A percentile compares a stretch with the other conserved stretches of the same genome.
Evolutionary conservation across 495 filamentous ascomycete genomes (phyloP).

Genomic region (Trichoderma reesei): DNA sequence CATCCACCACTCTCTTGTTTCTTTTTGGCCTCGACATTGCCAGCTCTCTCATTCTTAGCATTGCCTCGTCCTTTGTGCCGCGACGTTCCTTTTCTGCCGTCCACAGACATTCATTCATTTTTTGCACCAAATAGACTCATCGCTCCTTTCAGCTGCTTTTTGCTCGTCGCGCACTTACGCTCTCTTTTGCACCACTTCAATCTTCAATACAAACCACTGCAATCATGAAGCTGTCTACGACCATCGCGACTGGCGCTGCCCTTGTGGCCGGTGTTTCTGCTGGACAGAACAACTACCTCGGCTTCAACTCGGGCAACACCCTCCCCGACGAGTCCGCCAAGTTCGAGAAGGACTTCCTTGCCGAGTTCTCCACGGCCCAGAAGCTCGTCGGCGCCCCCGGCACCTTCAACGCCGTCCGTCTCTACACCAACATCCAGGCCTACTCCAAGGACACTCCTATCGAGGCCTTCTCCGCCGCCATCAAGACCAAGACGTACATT

Average conservation of each 20-base stretch:
- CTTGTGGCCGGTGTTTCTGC: constrained; percentile 16
- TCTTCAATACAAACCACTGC: neutral
- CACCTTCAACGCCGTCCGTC: constrained; percentile 28
- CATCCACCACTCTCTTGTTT: neutral
- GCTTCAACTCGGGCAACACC: constrained; percentile 31
- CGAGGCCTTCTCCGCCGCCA: constrained; percentile 43
- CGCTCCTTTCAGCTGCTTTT: neutral
- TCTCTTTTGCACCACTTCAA: neutral
- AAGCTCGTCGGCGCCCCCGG: constrained; percentile 24
- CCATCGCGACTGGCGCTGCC: constrained; percentile 9
- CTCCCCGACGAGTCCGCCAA: constrained; percentile 30
- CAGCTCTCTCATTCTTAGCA: too few species aligned
- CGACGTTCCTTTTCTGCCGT: neutral
- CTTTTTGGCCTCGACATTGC: neutral
- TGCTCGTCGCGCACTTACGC: neutral
- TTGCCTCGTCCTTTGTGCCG: neutral
- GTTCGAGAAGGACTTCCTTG: constrained; percentile 1
- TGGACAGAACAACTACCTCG: constrained; percentile 19
- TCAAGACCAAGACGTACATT: constrained; percentile 38
- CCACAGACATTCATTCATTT: neutral
- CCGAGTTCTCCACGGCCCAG: constrained; percentile 20
- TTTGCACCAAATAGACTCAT: constrained; percentile 1
- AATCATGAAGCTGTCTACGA: constrained; percentile 8
- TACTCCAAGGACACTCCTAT: constrained; percentile 36
- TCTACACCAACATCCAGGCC: constrained; percentile 47